These are phyloP conservation scores for Gardenia jasminoides DNA, from an alignment of 257 asterid genomes.

Conservation along the genomic window DNA sequence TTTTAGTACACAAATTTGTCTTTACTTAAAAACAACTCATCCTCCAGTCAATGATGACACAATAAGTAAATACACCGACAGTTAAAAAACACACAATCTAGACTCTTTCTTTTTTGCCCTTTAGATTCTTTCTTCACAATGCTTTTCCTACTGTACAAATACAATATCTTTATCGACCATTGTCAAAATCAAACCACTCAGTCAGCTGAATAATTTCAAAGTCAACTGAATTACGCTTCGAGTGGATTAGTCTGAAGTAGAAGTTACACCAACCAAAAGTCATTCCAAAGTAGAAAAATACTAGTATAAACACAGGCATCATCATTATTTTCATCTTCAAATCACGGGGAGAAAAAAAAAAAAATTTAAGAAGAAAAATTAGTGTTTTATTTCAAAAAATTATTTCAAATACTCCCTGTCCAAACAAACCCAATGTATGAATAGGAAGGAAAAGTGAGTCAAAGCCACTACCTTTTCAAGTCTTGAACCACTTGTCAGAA, in stretches of 20 bases:
- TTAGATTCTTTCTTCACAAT: too few relatives aligned
- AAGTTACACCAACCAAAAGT: neutral
- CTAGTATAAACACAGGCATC: neutral
- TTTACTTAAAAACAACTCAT: too few relatives aligned
- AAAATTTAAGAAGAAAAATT: neutral
- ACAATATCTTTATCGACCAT: neutral
- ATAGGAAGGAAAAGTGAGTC: too few relatives aligned
- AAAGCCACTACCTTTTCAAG: too few relatives aligned
- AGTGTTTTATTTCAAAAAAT: too few relatives aligned
- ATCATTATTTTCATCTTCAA: neutral
- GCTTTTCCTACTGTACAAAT: too few relatives aligned
- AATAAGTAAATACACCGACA: neutral
- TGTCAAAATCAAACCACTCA: constrained; percentile 2
- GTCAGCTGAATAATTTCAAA: neutral
- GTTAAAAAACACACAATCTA: too few relatives aligned
- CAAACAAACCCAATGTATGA: too few relatives aligned
- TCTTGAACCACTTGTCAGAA: too few relatives aligned
- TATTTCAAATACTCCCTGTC: too few relatives aligned
- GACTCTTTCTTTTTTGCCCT: too few relatives aligned
- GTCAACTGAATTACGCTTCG: neutral
- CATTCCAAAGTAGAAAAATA: neutral
- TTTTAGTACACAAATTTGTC: neutral
- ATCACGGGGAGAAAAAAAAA: neutral
- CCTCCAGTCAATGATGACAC: neutral
- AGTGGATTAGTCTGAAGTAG: neutral